Evolutionary conservation across 805 yeast species (phyloP).

Genomic region (Pichia paraexigua): DNA sequence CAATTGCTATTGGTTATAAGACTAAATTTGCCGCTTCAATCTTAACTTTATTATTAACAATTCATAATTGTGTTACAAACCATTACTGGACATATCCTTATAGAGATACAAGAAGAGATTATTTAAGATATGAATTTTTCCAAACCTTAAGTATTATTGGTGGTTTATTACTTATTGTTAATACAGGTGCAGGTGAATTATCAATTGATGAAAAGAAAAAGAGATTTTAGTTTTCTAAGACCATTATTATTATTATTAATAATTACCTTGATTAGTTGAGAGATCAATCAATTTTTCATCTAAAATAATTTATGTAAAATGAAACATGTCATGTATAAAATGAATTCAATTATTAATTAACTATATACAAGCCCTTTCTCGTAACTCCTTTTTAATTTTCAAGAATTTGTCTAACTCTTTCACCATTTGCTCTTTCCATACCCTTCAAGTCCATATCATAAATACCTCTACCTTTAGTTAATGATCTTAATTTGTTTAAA

Average conservation of each 20-base stretch:
- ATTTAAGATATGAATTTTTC: slow-evolving; percentile 84
- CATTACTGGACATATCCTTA: slow-evolving; percentile 79
- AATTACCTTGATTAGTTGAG: too few species aligned
- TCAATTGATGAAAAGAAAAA: slow-evolving; percentile 94
- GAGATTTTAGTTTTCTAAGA: slow-evolving; percentile 15
- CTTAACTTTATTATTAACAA: slow-evolving; percentile 58
- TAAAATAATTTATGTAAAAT: too few species aligned
- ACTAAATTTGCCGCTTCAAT: slow-evolving; percentile 79
- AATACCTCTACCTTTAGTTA: slow-evolving; percentile 84
- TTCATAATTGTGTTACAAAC: slow-evolving; percentile 73
- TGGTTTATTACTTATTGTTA: slow-evolving; percentile 81
- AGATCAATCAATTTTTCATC: too few species aligned
- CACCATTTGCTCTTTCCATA: slow-evolving; percentile 58
- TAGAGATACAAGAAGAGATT: slow-evolving; percentile 75
- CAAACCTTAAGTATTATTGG: slow-evolving; percentile 94
- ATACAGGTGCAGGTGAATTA: slow-evolving; percentile 94
- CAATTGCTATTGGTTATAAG: slow-evolving; percentile 87
- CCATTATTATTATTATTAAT: too few species aligned
- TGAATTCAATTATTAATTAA: too few species aligned
- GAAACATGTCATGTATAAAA: background rate
- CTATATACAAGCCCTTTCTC: background rate
- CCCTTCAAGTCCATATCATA: slow-evolving; percentile 73
- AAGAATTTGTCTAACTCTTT: slow-evolving; percentile 35
- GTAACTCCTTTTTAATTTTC: slow-evolving; percentile 5
- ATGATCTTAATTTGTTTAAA: slow-evolving; percentile 62